Percentiles rank a stretch among this genome's conserved stretches.
These are phyloP conservation scores for Entelexis paramagnoliae DNA, from an alignment of 1,139 yeast genomes.

Conservation along the genomic window DNA sequence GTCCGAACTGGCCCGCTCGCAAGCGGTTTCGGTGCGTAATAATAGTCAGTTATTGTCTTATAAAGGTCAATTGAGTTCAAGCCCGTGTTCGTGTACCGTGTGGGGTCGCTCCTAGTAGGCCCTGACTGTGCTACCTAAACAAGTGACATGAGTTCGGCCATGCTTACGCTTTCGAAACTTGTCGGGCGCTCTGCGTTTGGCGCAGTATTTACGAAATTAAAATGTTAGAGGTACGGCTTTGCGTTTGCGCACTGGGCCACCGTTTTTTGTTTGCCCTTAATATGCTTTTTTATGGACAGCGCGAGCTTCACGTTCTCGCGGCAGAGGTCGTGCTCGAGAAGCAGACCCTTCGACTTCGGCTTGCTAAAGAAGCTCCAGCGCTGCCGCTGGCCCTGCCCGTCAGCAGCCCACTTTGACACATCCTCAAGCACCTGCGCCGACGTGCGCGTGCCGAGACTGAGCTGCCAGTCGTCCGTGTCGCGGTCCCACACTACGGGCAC, in stretches of 20 bases:
- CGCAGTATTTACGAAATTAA: background rate
- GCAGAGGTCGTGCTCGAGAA: constrained; percentile 77
- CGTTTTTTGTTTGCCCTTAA: constrained; percentile 48
- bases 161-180: too few species aligned
- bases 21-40: too few species aligned
- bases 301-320: constrained; percentile 60
- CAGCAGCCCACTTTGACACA: constrained; percentile 41
- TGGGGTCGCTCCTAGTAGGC: too few species aligned
- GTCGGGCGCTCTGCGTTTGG: too few species aligned
- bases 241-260: constrained; percentile 55
- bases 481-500: constrained; percentile 85
- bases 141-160: too few species aligned
- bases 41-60: too few species aligned
- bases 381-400: constrained; percentile 10
- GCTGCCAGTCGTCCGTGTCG: constrained; percentile 87
- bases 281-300: constrained; percentile 42
- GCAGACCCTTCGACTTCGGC: constrained; percentile 45
- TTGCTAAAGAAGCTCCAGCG: background rate
- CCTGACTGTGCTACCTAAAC: too few species aligned
- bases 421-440: constrained; percentile 47
- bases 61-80: too few species aligned
- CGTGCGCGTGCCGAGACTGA: constrained; percentile 37
- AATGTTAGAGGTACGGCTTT: background rate
- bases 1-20: too few species aligned
- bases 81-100: too few species aligned